A percentile compares a stretch with the other conserved stretches of the same genome.
These are phyloP conservation scores for Amphichorda felina DNA, from an alignment of 2,329 filamentous ascomycete genomes.

Conservation along the genomic window DNA sequence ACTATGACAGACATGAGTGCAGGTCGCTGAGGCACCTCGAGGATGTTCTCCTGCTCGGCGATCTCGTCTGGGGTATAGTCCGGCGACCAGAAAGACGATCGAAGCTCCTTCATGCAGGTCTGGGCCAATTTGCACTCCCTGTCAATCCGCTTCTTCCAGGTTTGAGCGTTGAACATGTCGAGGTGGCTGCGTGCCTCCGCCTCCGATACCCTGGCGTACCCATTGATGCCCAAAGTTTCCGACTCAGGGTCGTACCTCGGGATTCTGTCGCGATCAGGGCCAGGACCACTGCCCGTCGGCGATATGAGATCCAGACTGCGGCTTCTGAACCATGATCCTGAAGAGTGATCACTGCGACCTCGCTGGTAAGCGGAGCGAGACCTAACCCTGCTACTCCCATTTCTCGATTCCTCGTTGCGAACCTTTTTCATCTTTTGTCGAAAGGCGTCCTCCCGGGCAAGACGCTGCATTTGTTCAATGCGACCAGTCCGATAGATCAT, in stretches of 20 bases:
- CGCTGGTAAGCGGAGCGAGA: constrained; percentile 38
- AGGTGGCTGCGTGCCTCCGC: constrained; percentile 67
- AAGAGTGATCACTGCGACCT: constrained; percentile 17
- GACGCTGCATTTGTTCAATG: constrained; percentile 77
- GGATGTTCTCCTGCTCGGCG: constrained; percentile 72
- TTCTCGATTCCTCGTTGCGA: constrained; percentile 54
- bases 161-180: constrained; percentile 71
- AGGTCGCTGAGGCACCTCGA: constrained; percentile 76
- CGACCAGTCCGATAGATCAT: constrained; percentile 86
- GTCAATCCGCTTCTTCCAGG: constrained; percentile 89
- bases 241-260: constrained; percentile 73
- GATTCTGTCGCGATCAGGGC: constrained; percentile 25
- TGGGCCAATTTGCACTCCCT: constrained; percentile 57
- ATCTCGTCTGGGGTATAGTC: constrained; percentile 73
- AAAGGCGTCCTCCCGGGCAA: constrained; percentile 86
- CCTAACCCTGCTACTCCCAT: constrained; percentile 37
- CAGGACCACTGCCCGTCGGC: constrained; percentile 16
- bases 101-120: constrained; percentile 65
- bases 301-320: constrained; percentile 39
- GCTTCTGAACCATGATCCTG: constrained; percentile 32
- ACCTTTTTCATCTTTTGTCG: constrained; percentile 77
- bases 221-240: constrained; percentile 51
- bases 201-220: constrained; percentile 58
- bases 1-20: constrained; percentile 71
- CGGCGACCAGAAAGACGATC: constrained; percentile 68